Conservation (phyloP, 495 filamentous ascomycete species). For the Lepidopterella palustris region DNA sequence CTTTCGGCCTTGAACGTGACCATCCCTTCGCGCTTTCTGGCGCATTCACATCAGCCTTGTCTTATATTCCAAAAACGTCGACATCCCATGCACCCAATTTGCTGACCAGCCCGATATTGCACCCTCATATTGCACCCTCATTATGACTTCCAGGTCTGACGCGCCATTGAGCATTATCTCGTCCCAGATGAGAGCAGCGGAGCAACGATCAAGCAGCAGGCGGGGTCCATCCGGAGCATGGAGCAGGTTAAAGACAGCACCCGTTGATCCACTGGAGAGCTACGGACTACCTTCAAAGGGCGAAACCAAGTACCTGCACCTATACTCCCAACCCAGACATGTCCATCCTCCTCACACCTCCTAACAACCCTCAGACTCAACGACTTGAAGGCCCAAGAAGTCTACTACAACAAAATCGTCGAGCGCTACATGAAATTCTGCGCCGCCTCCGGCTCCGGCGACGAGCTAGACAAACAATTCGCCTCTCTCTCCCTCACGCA, state of each 20-base stretch:
- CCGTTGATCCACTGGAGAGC: slow-evolving; percentile 63
- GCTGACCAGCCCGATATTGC: no score
- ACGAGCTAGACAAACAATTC: slow-evolving; percentile 67
- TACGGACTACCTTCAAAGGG: slow-evolving; percentile 86
- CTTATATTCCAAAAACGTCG: no score
- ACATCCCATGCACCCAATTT: no score
- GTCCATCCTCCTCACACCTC: neutral
- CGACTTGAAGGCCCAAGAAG: slow-evolving; percentile 65
- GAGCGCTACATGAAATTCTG: slow-evolving; percentile 85
- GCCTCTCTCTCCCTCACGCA: slow-evolving; percentile 50
- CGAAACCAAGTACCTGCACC: slow-evolving; percentile 45
- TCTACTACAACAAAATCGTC: slow-evolving; percentile 79
- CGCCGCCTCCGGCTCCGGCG: slow-evolving; percentile 55
- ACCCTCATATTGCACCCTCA: no score
- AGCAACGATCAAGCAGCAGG: slow-evolving; percentile 28
- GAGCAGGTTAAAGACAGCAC: slow-evolving; percentile 65
- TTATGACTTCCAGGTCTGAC: neutral
- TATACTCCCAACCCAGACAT: neutral
- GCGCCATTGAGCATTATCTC: slow-evolving; percentile 8
- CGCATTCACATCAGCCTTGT: no score
- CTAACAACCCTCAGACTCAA: slow-evolving; percentile 52
- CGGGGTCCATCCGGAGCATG: slow-evolving; percentile 51
- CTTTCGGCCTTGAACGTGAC: no score
- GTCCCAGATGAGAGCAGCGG: slow-evolving; percentile 22
- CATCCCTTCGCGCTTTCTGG: no score